phyloP scores from a whole-genome alignment of 2,329 filamentous ascomycete genomes.

The Phaeosphaeria sp. region DNA sequence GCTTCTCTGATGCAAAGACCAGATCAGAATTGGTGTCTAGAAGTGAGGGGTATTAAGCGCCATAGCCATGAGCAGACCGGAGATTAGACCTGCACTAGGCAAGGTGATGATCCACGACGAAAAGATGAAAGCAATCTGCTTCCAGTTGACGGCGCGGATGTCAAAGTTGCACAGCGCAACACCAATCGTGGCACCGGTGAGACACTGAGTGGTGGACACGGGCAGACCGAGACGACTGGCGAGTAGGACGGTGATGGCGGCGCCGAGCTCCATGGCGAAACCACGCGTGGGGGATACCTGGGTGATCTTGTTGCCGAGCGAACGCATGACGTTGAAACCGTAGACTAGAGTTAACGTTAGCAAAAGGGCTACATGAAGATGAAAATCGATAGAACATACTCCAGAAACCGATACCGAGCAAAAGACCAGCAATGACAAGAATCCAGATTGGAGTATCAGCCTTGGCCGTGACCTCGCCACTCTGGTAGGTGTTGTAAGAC shows the following conservation, averaged over 20 bases:
- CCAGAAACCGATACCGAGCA: constrained; percentile 66
- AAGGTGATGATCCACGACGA: constrained; percentile 65
- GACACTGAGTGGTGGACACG: constrained; percentile 71
- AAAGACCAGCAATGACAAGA: constrained; percentile 64
- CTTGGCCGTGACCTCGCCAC: constrained; percentile 69
- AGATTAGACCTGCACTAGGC: constrained; percentile 40
- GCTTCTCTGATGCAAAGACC: neutral
- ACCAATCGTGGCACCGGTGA: constrained; percentile 77
- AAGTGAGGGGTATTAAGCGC: constrained; percentile 48
- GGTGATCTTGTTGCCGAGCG: constrained; percentile 72
- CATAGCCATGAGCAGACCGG: constrained; percentile 46
- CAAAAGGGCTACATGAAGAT: constrained; percentile 49
- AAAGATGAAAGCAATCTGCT: constrained; percentile 70
- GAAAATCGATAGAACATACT: constrained; percentile 44
- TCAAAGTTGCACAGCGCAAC: constrained; percentile 77
- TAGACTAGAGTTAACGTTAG: constrained; percentile 66
- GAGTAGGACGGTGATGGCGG: constrained; percentile 74
- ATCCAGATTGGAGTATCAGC: constrained; percentile 74
- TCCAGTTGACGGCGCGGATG: constrained; percentile 71
- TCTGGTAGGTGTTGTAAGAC: constrained; percentile 41
- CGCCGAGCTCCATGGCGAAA: constrained; percentile 78
- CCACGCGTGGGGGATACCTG: constrained; percentile 65
- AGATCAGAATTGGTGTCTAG: neutral
- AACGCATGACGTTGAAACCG: constrained; percentile 60
- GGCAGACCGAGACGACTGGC: constrained; percentile 76